Percentiles rank a stretch among this genome's conserved stretches.
Conservation (phyloP, 139 green algal genomes). For the Choricystis sp. region DNA sequence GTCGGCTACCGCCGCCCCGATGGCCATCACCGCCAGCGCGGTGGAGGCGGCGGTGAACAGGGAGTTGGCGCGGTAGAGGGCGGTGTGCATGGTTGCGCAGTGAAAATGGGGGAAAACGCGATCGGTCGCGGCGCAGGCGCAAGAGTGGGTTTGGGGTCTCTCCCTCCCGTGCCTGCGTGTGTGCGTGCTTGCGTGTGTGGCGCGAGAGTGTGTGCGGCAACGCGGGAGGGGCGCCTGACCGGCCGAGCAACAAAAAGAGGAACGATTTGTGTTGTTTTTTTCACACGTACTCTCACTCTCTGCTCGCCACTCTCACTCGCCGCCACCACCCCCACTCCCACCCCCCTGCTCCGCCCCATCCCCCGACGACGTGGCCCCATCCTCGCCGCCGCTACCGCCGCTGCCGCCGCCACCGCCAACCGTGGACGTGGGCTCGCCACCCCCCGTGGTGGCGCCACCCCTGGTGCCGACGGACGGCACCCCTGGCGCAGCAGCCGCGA, state of each 20-base stretch:
- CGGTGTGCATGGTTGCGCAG: constrained; percentile 4
- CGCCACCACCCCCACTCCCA: not conserved
- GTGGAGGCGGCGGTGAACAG: constrained; percentile 2
- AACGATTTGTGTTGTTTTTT: no score
- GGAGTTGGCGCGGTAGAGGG: constrained; percentile 1
- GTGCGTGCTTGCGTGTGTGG: no score
- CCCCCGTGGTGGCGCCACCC: no score
- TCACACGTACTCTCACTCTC: not conserved
- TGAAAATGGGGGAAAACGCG: no score
- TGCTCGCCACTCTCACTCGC: not conserved
- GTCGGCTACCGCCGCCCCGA: not conserved
- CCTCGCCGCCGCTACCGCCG: not conserved
- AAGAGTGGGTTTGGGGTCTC: no score
- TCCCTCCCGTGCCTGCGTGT: no score
- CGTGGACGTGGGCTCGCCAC: not conserved
- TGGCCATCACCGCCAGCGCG: not conserved
- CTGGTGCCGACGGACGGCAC: not conserved
- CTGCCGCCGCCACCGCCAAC: not conserved
- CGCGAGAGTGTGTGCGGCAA: no score
- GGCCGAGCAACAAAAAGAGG: no score
- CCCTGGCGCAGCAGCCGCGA: not conserved
- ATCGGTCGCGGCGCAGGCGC: no score
- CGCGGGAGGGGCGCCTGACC: no score
- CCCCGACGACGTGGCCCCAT: no score
- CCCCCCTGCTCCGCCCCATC: no score